phyloP scores from a whole-genome alignment of 306 rosid genomes.

The Dryas alaskensis region DNA sequence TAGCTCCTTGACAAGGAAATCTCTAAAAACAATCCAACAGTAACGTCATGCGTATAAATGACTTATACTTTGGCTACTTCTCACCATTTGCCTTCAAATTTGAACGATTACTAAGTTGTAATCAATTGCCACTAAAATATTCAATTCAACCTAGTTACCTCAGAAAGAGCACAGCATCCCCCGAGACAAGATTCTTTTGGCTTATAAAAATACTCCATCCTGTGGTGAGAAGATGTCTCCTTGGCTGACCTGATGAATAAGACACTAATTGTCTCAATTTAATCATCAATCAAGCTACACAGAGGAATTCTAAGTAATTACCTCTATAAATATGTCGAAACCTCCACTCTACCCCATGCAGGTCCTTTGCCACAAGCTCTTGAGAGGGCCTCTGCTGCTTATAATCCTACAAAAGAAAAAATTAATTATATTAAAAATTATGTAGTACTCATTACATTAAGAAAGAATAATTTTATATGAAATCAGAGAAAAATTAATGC shows the following conservation, averaged over 20 bases:
- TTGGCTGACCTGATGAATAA: constrained; percentile 87
- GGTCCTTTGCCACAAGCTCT: constrained; percentile 92
- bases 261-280: constrained; percentile 23
- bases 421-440: background rate
- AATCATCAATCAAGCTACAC: constrained; percentile 24
- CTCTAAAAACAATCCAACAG: background rate
- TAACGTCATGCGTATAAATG: background rate
- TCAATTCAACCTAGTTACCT: constrained; percentile 40
- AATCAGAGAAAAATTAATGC: constrained; percentile 16
- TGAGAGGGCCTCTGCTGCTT: constrained; percentile 96
- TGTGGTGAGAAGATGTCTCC: constrained; percentile 94
- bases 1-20: constrained; percentile 2
- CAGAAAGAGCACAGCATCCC: constrained; percentile 95
- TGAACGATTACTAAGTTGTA: constrained; percentile 10
- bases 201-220: constrained; percentile 96
- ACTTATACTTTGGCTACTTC: background rate
- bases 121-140: background rate
- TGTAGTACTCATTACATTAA: background rate
- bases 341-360: constrained; percentile 89
- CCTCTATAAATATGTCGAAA: constrained; percentile 95
- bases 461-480: background rate
- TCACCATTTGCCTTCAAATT: background rate
- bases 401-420: constrained; percentile 56
- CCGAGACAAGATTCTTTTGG: constrained; percentile 93
- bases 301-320: constrained; percentile 22